These are phyloP conservation scores for Paraphaeosphaeria minitans DNA, from an alignment of 2,329 filamentous ascomycete species.

Conservation along the genomic window DNA sequence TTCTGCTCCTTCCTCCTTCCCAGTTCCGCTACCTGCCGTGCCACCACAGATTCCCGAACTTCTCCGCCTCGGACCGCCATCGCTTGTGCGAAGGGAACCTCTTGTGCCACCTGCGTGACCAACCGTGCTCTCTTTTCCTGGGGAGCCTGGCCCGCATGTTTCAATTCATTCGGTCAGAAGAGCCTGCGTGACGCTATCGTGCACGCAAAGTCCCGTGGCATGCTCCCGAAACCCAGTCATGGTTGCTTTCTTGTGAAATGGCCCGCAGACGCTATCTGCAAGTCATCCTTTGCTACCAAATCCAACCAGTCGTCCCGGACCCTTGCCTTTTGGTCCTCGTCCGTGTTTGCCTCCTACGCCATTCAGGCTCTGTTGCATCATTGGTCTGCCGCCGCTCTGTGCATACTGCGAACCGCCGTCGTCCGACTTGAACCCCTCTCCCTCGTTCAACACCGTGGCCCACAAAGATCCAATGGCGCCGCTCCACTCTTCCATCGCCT, in stretches of 20 bases:
- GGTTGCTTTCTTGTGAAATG: constrained; percentile 37
- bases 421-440: constrained; percentile 69
- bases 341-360: constrained; percentile 37
- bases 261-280: constrained; percentile 40
- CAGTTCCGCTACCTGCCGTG: constrained; percentile 22
- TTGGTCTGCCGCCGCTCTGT: constrained; percentile 30
- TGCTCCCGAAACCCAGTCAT: constrained; percentile 35
- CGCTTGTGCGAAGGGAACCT: constrained; percentile 31
- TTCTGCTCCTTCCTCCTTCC: constrained; percentile 35
- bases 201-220: constrained; percentile 35
- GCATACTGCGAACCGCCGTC: constrained; percentile 48
- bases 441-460: constrained; percentile 74
- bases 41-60: constrained; percentile 36
- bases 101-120: constrained; percentile 36
- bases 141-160: constrained; percentile 39
- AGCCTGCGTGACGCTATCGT: constrained; percentile 42
- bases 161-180: constrained; percentile 39
- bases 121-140: constrained; percentile 28
- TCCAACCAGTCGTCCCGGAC: constrained; percentile 43
- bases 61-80: constrained; percentile 38
- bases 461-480: constrained; percentile 72
- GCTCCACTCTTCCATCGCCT: constrained; percentile 75
- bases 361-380: constrained; percentile 34
- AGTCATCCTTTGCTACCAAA: constrained; percentile 48
- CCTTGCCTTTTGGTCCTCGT: constrained; percentile 47